These are phyloP conservation scores for Inga oerstediana DNA, from an alignment of 306 rosid species.

Conservation along the genomic window DNA sequence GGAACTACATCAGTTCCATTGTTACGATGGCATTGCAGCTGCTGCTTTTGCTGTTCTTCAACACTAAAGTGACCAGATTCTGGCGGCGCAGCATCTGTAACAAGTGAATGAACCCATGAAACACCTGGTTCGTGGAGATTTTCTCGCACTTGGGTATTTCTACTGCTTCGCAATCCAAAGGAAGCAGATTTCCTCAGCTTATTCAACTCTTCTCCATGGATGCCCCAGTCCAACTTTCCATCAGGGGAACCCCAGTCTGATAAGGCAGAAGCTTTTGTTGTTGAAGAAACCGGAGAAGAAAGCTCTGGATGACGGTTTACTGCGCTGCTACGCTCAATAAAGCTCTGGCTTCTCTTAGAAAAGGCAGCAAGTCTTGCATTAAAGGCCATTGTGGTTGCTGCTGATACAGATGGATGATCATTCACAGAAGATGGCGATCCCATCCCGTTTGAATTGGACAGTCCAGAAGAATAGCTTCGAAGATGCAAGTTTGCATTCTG, in stretches of 20 bases:
- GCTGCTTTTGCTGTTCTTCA: constrained; percentile 54
- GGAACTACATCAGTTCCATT: constrained; percentile 46
- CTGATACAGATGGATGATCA: constrained; percentile 37
- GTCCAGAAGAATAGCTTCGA: constrained; percentile 47
- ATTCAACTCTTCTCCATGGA: constrained; percentile 62
- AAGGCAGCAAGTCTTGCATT: constrained; percentile 63
- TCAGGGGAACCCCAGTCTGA: constrained; percentile 76
- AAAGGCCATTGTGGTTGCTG: constrained; percentile 40
- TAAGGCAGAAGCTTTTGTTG: constrained; percentile 40
- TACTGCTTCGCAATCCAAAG: constrained; percentile 53
- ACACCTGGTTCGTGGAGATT: constrained; percentile 57
- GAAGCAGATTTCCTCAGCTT: constrained; percentile 76
- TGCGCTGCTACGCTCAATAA: constrained; percentile 51
- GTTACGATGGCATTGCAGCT: constrained; percentile 42
- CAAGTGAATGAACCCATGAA: constrained; percentile 79
- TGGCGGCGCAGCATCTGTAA: constrained; percentile 54
- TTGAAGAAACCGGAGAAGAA: constrained; percentile 46
- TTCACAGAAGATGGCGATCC: constrained; percentile 48
- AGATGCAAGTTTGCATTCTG: constrained; percentile 57
- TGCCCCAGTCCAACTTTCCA: constrained; percentile 75
- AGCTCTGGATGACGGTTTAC: constrained; percentile 48
- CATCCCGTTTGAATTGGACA: constrained; percentile 50
- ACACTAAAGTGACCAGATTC: constrained; percentile 36
- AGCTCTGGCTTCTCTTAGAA: constrained; percentile 72
- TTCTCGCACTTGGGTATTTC: constrained; percentile 27